Evolutionary conservation across 371 early-diverging fungal genomes (phyloP), one percentile per base, ranked within the genome.

Genomic region (Mucor indicus): DNA sequence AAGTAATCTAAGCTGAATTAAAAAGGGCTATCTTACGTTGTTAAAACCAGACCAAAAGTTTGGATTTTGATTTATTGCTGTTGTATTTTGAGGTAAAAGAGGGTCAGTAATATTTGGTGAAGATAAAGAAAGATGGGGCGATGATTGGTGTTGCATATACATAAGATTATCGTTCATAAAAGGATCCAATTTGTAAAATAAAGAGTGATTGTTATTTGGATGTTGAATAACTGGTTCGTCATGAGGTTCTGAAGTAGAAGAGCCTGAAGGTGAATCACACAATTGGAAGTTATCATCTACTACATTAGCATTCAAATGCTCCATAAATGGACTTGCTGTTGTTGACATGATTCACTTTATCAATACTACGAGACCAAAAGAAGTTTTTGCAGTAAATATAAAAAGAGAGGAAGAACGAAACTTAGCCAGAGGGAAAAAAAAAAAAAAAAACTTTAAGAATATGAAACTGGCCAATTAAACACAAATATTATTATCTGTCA

Each of bases 31-130:
- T 33, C 37, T 60, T 57, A 72, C 73, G 30, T 55, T 68, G 36
- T 68, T 68, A 21, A 65, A 62, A 12, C 69, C 69, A 19, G 73
- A 66, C 73, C 73, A 72, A 45, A 72, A 64, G 9, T 60, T 64
- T 15, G 62, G 62, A 36, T 52, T 51, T n/a, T 52, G 22, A 19
- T 48, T n/a, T n/a, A n/a, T n/a, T n/a, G n/a, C n/a, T n/a, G n/a
- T n/a, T n/a, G n/a, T n/a, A n/a, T n/a, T n/a, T n/a, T 20, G 43
- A 5, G 62, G 62, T 36, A 51, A 42, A 17, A 62, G 53, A 10
- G 62, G 53, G 9, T 56, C 57, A 20, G 31, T 12, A 4, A 29
- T 16, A 21, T 45, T 42, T n/a, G 37, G 30, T 4, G 50, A 44
- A 17, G 50, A 45, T 11, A 51, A 50, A 22, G 43, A 40, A 15